Evolutionary conservation across 169 alveolate species (phyloP).

Genomic region (Cryptosporidium sp.): DNA sequence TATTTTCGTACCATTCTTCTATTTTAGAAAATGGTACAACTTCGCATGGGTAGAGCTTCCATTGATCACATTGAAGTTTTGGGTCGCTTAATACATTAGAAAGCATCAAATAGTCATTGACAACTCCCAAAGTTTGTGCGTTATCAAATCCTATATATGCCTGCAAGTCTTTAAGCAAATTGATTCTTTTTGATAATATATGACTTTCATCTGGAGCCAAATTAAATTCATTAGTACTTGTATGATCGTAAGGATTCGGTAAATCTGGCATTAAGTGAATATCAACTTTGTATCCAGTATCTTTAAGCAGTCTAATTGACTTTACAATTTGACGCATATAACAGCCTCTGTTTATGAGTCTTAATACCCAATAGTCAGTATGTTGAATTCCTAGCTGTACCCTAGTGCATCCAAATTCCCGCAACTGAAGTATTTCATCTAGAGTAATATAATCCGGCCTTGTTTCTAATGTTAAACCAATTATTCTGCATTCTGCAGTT

Average conservation of each 20-base stretch:
- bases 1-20: conserved; percentile 89
- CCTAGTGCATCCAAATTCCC: conserved; percentile 92
- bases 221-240: conserved; percentile 1
- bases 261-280: conserved; percentile 95
- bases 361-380: conserved; percentile 87
- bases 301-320: conserved; percentile 91
- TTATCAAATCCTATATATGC: conserved; percentile 41
- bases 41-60: conserved; percentile 96
- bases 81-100: conserved; percentile 85
- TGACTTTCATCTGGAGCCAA: neutral
- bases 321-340: conserved; percentile 84
- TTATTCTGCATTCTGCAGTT: conserved; percentile 80
- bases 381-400: conserved; percentile 96
- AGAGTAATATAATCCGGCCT: conserved; percentile 93
- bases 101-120: conserved; percentile 90
- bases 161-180: conserved; percentile 36
- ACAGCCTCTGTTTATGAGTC: conserved; percentile 85
- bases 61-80: conserved; percentile 93
- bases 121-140: conserved; percentile 78
- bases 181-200: neutral
- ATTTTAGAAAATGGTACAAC: conserved; percentile 92
- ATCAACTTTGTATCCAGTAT: conserved; percentile 93
- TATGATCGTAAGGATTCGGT: conserved; percentile 84
- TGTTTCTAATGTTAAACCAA: conserved; percentile 90
- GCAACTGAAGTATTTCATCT: conserved; percentile 85